Evolutionary conservation across 1,284 basidiomycete genomes (phyloP).

Genomic region (Irpex sp.): DNA sequence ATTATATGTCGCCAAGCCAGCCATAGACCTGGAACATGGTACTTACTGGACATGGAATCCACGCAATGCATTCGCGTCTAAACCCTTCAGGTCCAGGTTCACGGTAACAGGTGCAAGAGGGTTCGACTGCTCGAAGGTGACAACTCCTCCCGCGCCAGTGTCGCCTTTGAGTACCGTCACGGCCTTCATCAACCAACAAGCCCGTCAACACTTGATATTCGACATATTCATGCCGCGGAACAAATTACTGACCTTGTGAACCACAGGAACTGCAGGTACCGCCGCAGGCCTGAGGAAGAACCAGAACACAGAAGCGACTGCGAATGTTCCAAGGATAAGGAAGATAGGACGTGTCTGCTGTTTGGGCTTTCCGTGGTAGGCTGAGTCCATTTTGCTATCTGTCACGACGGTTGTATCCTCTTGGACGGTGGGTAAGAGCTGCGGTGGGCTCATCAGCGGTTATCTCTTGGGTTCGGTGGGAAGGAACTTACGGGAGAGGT

Average conservation of each 20-base stretch:
- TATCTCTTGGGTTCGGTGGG: not conserved
- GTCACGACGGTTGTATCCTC: not conserved
- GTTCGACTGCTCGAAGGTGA: constrained; percentile 58
- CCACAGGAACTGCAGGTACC: constrained; percentile 10
- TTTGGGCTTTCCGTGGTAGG: constrained; percentile 10
- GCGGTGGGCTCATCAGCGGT: not conserved
- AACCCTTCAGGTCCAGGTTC: constrained; percentile 54
- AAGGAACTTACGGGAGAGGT: not conserved
- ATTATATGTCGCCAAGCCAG: not conserved
- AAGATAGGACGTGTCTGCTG: constrained; percentile 8
- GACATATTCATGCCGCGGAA: not conserved
- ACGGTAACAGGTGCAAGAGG: constrained; percentile 53
- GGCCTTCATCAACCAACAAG: constrained; percentile 37
- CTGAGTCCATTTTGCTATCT: constrained; percentile 6
- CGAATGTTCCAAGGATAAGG: constrained; percentile 15
- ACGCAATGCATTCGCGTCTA: constrained; percentile 53
- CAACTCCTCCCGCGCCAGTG: constrained; percentile 53
- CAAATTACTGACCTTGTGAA: constrained; percentile 15
- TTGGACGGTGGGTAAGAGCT: not conserved
- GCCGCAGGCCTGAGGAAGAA: constrained; percentile 13
- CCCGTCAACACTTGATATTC: not conserved
- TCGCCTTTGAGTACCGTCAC: constrained; percentile 63
- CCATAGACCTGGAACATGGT: constrained; percentile 3
- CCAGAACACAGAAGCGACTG: constrained; percentile 16
- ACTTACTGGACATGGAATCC: constrained; percentile 80